Base-by-base conservation (phyloP, 1,139 yeast species). In the Nadsonia commutata region DNA sequence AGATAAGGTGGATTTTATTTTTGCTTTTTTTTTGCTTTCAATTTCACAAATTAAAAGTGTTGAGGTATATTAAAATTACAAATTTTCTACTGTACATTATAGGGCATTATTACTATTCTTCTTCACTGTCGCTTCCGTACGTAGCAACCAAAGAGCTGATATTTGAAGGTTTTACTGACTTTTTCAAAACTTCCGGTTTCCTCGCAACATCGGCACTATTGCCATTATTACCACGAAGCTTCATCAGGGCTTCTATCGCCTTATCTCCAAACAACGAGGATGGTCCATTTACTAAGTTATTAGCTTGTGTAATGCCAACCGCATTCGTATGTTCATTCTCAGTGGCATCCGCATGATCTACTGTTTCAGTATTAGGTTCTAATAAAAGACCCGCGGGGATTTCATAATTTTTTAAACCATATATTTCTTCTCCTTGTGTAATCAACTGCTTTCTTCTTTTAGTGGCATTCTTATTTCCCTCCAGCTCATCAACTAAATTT, bases 401-500 rank as follows among this genome's bases (percentile, higher is more conserved):
- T n/a, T 40, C 19, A 33, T 36, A n/a, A 16, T 40, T 16, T 19
- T 19, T 20, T 18, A 18, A 36, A 13, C 20, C 33, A 13, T 36
- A 40, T 19, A 6, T 8, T 27, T 42, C 39, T 9, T 42, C 41
- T 13, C 39, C 39, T 1, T 40, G 41, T 17, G 31, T 41, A 17
- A 38, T 11, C 37, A 38, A 18, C 1, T 40, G 44, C 27, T 42
- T 40, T 13, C 45, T 40, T 41, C 49, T 48, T 18, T 40, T 46
- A n/a, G 49, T 48, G 16, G 47, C 48, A 6, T 41, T 36, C 36
- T 46, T 48, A 19, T 48, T 49, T 2, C 57, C 57, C 42, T 56
- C 59, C 17, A 54, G 41, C 37, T 56, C 57, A 7, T 51, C 56
- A 6, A 57, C 55, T 40, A 49, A 50, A 11, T 52, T 51, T 20